Base-by-base conservation (phyloP, 768 basidiomycete species). In the Pleurotus cornucopiae region DNA sequence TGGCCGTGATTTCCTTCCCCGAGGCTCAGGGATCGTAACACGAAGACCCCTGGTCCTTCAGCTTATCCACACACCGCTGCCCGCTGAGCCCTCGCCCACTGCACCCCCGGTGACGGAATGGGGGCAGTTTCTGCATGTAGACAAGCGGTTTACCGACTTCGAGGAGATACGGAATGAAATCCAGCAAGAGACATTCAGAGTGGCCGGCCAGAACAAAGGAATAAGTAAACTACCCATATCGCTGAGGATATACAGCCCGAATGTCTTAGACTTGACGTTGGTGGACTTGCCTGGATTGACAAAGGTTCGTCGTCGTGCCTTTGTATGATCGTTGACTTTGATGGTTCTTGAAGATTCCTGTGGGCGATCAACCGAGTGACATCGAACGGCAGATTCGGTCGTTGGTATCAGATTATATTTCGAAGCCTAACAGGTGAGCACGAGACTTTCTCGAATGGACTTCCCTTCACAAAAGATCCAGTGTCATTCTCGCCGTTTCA, bases 141-240 rank as follows among this genome's bases (percentile, higher is more conserved):
- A 98, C 80, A 92, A 91, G 68, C 84, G 91, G 40, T 98, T 94
- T 73, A 94, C 93, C n/a, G 96, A 98, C 67, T 98, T 95, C 65
- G 76, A 81, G 45, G 96, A 98, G 64, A 89, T 98, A 61, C 81
- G 96, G 40, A 89, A 88, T 61, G 97, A 99, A 75, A 99, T 99
- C 57, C 97, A 99, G 71, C 88, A 91, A 67, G 97, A 99, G 76
- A 99, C 97, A 1, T 94, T 88, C 70, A 78, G 97, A 44, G 95
- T 99, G 14, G 97, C 97, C 0, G 97, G 97, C 0, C 95, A 98
- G 76, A 98, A 98, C 72, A 99, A 98, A 73, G 97, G 97, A 45
- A 89, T 99, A 57, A 95, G 93, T 74, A 94, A 95, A 68, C 71
- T 97, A 46, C 95, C 96, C 1, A 98, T 98, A 64, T 92, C 94